Evolutionary conservation across 2,329 filamentous ascomycete species (phyloP), one percentile per base, ranked within the genome.

Genomic region (Aspergillus uvarum): DNA sequence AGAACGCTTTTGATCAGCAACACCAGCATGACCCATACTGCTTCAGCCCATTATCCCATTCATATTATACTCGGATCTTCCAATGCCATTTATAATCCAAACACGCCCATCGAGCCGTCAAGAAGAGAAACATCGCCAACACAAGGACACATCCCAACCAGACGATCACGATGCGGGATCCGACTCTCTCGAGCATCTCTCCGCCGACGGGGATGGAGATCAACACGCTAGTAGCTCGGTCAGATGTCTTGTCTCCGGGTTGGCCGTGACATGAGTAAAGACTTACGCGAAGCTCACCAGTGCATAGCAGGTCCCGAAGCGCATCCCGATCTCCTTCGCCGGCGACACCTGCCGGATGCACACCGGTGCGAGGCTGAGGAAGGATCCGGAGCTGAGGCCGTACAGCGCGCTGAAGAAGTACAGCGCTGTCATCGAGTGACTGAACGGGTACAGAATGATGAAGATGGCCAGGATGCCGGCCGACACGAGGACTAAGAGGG

Each of bases 231-330:
- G 2, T 10, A 29, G 26, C 26, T 29, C 8, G 26, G 26, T 29
- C 26, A 29, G 26, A 10, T 8, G 0, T 8, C 3, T 8, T 29
- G 7, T 29, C 8, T 29, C 8, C 2, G 26, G 26, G 3, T 29
- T 8, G 26, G 26, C 26, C 8, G 26, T 8, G 6, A 29, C 7
- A 10, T 29, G 26, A 22, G 54, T 14, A 8, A 21, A 47, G 2
- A 70, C 72, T 56, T 60, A 75, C 72, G 80, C 76, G 58, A 83
- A 77, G 44, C 77, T 79, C 12, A 79, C 78, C 24, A 82, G 67
- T 14, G 80, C 81, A 63, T 82, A 82, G 68, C 78, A 79, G 2
- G 81, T 81, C 0, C 81, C 81, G 70, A 74, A 80, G 22, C 78
- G 77, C 59, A 78, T 69, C 7, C 80, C 80, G 47, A 81, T 81